phyloP scores from a whole-genome alignment of 805 yeast species.

The Scheffersomyces ergatensis region DNA sequence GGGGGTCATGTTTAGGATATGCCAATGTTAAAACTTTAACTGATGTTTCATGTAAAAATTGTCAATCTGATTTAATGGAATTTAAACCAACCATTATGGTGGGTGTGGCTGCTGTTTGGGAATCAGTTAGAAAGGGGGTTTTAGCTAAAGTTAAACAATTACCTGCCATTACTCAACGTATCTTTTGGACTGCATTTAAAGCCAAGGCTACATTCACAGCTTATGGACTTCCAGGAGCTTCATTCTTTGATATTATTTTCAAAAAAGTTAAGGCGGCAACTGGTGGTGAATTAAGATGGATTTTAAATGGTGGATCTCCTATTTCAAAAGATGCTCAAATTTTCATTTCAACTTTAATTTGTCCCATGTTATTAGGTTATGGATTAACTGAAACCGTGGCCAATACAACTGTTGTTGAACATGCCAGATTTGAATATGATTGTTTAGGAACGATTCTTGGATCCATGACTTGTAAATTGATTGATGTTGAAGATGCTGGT shows the following conservation, averaged over 20 bases:
- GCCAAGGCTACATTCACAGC: conserved; percentile 64
- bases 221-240: conserved; percentile 73
- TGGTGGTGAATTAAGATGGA: conserved; percentile 76
- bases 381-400: conserved; percentile 97
- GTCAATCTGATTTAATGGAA: conserved; percentile 82
- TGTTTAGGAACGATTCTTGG: conserved; percentile 83
- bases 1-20: conserved; percentile 91
- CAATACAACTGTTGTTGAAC: conserved; percentile 69
- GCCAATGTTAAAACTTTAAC: conserved; percentile 90
- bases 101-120: conserved; percentile 99
- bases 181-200: conserved; percentile 86
- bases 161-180: conserved; percentile 65
- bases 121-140: conserved; percentile 90
- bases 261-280: conserved; percentile 90
- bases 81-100: conserved; percentile 93
- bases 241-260: conserved; percentile 74
- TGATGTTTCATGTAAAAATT: conserved; percentile 76
- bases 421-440: conserved; percentile 64
- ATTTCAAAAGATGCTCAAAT: conserved; percentile 77
- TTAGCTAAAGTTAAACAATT: conserved; percentile 66
- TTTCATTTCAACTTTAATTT: conserved; percentile 71
- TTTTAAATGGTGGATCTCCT: conserved; percentile 93
- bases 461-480: conserved; percentile 80
- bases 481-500: conserved; percentile 89
- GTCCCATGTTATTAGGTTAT: conserved; percentile 90